Evolutionary conservation across 225 moss, liverwort and hornwort genomes (phyloP).

Genomic region (Thuidium tamariscinum): DNA sequence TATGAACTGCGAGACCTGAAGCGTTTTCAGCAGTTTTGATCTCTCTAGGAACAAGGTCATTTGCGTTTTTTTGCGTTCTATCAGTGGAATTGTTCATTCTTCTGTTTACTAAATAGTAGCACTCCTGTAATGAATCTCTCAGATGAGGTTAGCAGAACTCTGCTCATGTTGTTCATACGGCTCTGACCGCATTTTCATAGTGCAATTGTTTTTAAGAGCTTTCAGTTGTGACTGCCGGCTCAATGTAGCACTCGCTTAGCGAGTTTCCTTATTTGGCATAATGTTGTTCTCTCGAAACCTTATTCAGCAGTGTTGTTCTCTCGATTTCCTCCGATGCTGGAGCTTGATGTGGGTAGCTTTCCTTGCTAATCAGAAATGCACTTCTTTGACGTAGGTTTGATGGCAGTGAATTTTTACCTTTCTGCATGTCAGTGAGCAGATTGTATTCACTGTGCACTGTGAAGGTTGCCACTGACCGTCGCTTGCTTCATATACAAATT

Average conservation of each 20-base stretch:
- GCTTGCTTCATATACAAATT: neutral
- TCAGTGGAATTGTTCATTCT: slow-evolving; percentile 3
- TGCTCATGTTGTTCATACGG: slow-evolving; percentile 2
- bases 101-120: neutral
- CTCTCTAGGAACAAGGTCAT: neutral
- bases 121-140: neutral
- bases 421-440: neutral
- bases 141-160: neutral
- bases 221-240: slow-evolving; percentile 6
- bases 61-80: neutral
- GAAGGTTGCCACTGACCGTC: neutral
- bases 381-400: too few relatives aligned
- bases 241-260: neutral
- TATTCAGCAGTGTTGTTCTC: too few relatives aligned
- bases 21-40: slow-evolving; percentile 21
- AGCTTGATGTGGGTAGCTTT: neutral
- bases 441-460: rapidly evolving
- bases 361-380: neutral
- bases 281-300: neutral
- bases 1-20: slow-evolving; percentile 10
- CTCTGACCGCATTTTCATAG: slow-evolving; percentile 1
- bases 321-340: neutral
- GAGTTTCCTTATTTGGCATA: neutral
- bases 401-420: neutral
- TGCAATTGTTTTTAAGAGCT: slow-evolving; percentile 2